Evolutionary conservation across 257 asterid genomes (phyloP).

Genomic region (Catharanthus roseus): DNA sequence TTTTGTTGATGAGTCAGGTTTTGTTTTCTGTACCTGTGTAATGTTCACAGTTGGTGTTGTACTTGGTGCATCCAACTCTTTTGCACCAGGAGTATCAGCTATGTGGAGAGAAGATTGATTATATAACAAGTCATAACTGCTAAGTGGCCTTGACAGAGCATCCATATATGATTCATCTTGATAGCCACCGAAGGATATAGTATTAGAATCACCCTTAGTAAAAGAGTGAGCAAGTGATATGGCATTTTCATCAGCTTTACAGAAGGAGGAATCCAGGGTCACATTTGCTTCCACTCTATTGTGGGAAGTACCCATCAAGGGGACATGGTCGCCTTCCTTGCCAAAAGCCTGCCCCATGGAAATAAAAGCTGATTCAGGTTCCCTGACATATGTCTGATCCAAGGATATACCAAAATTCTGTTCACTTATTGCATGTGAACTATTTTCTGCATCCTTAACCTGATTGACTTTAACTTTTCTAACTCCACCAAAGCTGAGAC

Average conservation of each 20-base stretch:
- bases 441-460: conserved; percentile 57
- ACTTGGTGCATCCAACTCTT: conserved; percentile 36
- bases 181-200: conserved; percentile 55
- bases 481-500: conserved; percentile 49
- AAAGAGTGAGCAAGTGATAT: conserved; percentile 37
- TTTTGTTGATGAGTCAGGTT: conserved; percentile 40
- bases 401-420: conserved; percentile 40
- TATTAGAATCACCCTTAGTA: conserved; percentile 41
- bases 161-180: conserved; percentile 61
- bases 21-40: conserved; percentile 38
- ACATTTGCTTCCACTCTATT: conserved; percentile 43
- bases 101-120: conserved; percentile 57
- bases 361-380: conserved; percentile 38
- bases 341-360: conserved; percentile 52
- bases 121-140: conserved; percentile 52
- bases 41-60: conserved; percentile 27
- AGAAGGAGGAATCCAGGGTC: conserved; percentile 36
- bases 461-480: conserved; percentile 66
- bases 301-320: conserved; percentile 40
- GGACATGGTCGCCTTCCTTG: conserved; percentile 50
- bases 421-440: conserved; percentile 35
- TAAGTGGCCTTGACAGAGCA: conserved; percentile 51
- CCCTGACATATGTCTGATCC: conserved; percentile 48
- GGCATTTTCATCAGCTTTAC: conserved; percentile 40
- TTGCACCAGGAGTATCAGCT: conserved; percentile 39